Evolutionary conservation across 108 stramenopile genomes (phyloP).

Genomic region (Cyclotella baltica): DNA sequence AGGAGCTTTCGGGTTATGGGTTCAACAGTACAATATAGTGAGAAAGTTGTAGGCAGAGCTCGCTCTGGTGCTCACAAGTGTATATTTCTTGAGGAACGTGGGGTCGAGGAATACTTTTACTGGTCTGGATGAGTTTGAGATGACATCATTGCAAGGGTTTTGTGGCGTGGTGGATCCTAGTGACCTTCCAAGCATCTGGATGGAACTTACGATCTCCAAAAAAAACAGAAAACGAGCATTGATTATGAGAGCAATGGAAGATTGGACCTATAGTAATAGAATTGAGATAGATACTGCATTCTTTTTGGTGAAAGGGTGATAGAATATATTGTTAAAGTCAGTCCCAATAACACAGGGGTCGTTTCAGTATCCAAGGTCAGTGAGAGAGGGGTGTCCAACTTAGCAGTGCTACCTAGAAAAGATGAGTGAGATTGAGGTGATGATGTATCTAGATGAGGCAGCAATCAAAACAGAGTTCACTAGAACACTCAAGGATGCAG

Average conservation of each 20-base stretch:
- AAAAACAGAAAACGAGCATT: background rate
- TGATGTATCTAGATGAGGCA: background rate
- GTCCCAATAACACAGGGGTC: background rate
- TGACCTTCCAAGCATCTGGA: background rate
- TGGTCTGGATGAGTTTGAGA: background rate
- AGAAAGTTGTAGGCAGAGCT: too few species aligned
- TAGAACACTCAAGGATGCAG: background rate
- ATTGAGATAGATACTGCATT: background rate
- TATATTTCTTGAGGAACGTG: too few species aligned
- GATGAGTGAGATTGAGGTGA: background rate
- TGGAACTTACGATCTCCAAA: background rate
- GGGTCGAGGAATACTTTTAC: too few species aligned
- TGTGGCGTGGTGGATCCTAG: too few species aligned
- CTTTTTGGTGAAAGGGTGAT: background rate
- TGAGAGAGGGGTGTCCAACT: background rate
- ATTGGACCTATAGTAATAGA: background rate
- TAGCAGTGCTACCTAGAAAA: background rate
- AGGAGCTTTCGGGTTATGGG: too few species aligned
- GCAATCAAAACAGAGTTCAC: background rate
- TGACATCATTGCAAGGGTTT: background rate
- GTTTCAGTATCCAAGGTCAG: background rate
- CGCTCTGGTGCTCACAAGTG: too few species aligned
- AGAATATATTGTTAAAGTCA: background rate
- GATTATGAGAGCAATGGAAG: background rate
- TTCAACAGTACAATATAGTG: too few species aligned